Evolutionary conservation across 2,329 filamentous ascomycete genomes (phyloP), one percentile per base, ranked within the genome.

Genomic region (Alternaria sp.): DNA sequence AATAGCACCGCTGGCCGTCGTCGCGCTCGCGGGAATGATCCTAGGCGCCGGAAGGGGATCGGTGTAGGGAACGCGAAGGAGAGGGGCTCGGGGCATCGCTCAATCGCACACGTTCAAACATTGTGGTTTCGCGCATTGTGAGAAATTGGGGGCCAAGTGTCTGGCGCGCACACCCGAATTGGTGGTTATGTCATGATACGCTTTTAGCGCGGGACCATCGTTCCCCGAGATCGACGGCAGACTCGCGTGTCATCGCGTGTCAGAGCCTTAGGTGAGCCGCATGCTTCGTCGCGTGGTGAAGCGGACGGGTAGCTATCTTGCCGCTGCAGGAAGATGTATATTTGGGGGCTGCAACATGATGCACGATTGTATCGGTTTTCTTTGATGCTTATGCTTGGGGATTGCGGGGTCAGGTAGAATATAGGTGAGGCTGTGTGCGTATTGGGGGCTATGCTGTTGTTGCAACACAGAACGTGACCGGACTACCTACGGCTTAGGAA

Each of bases 41-140:
- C 85, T 86, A 3, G 94, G 91, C 26, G 89, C 82, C 24, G 94
- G 88, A 56, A 97, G 85, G 42, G 91, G 89, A 66, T 91, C 89
- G 74, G 93, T 97, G 77, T 94, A 98, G 60, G 94, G 94, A 71
- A 98, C 96, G 68, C 93, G 89, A 82, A 97, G 89, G 59, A 93
- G 86, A 28, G 62, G 60, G 36, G 53, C 59, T 28, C 59, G 59
- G 71, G 90, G 86, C 79, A 87, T 90, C 79, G 63, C 66, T 48
- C 28, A 39, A 42, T 61, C 22, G 39, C 24, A 44, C 18, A 42
- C 51, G 44, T 36, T 38, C 51, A 38, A 55, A 55, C 63, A 63
- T 67, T 62, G 54, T 62, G 52, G 48, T 60, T 38, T 38, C 14
- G 32, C 57, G 54, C 53, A 47, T 53, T 20, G 18, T 36, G 47